Percentiles rank a stretch among this genome's conserved stretches.
Conservation (phyloP, 108 stramenopile genomes). For the Aureococcus anophagefferens region DNA sequence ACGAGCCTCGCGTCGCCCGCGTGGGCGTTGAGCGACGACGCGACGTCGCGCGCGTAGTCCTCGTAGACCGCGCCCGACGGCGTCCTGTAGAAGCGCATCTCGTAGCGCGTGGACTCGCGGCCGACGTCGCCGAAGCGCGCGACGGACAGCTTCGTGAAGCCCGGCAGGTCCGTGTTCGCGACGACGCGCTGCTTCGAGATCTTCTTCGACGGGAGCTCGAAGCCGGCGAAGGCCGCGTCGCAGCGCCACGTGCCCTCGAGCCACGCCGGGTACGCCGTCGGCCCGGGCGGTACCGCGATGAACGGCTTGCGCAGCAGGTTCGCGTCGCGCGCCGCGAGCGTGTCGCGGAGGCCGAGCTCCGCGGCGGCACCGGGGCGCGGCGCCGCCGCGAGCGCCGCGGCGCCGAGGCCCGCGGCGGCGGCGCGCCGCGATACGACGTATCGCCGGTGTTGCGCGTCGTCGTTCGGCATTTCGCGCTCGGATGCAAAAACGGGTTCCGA, state of each 20-base stretch:
- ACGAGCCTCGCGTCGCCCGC: background rate
- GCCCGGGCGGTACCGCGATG: background rate
- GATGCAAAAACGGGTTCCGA: too few relatives aligned
- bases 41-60: background rate
- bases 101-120: background rate
- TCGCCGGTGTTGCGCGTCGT: too few relatives aligned
- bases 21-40: background rate
- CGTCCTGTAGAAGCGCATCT: background rate
- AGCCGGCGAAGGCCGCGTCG: conserved; percentile 1
- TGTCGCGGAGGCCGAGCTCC: background rate
- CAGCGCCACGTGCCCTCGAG: conserved; percentile 3
- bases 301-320: background rate
- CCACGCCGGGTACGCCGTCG: conserved; percentile 1
- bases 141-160: conserved; percentile 6
- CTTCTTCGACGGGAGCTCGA: conserved; percentile 3
- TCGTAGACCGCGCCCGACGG: background rate
- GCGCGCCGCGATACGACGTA: too few relatives aligned
- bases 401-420: too few relatives aligned
- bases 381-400: too few relatives aligned
- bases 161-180: background rate
- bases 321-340: conserved; percentile 2
- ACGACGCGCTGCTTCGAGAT: conserved; percentile 4
- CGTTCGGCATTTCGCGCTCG: too few relatives aligned
- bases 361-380: too few relatives aligned
- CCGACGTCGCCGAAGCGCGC: conserved; percentile 8